phyloP scores from a whole-genome alignment of 805 yeast genomes.

The Saccharomyces mikatae region DNA sequence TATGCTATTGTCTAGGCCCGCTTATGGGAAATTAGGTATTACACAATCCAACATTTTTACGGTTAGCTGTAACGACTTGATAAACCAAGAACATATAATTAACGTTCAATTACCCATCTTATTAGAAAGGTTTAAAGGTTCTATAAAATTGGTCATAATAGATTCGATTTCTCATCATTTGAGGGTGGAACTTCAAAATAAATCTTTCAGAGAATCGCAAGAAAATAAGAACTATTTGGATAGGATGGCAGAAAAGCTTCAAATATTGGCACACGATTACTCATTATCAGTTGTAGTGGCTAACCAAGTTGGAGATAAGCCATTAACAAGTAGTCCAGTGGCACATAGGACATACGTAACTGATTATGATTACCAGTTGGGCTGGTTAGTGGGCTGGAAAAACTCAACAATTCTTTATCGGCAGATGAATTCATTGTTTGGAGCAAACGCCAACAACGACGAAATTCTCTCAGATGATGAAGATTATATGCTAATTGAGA shows the following conservation, averaged over 20 bases:
- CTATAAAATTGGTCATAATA: slow-evolving; percentile 51
- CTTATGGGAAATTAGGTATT: slow-evolving; percentile 32
- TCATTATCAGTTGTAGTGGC: slow-evolving; percentile 59
- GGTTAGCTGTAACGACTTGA: slow-evolving; percentile 57
- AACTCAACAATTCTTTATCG: slow-evolving; percentile 31
- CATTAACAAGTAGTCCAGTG: slow-evolving; percentile 3
- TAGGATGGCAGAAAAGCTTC: slow-evolving; percentile 40
- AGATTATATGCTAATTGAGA: slow-evolving; percentile 20
- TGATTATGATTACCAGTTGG: slow-evolving; percentile 55
- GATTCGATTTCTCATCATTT: slow-evolving; percentile 84
- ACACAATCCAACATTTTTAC: slow-evolving; percentile 38
- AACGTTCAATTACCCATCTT: slow-evolving; percentile 61
- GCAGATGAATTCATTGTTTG: slow-evolving; percentile 12
- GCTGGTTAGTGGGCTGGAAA: slow-evolving; percentile 74
- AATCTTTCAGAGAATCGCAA: slow-evolving; percentile 30
- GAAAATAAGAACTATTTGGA: slow-evolving; percentile 38
- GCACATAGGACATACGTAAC: slow-evolving; percentile 17
- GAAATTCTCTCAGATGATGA: slow-evolving; percentile 25
- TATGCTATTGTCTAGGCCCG: slow-evolving; percentile 32
- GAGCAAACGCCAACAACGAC: slow-evolving; percentile 4
- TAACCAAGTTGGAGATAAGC: slow-evolving; percentile 71
- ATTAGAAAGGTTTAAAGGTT: slow-evolving; percentile 30
- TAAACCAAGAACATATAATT: slow-evolving; percentile 64
- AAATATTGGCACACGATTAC: slow-evolving; percentile 39
- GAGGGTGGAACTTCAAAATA: slow-evolving; percentile 48